Conservation (phyloP, 2,329 filamentous ascomycete genomes). For the Curvularia hawaiiensis region DNA sequence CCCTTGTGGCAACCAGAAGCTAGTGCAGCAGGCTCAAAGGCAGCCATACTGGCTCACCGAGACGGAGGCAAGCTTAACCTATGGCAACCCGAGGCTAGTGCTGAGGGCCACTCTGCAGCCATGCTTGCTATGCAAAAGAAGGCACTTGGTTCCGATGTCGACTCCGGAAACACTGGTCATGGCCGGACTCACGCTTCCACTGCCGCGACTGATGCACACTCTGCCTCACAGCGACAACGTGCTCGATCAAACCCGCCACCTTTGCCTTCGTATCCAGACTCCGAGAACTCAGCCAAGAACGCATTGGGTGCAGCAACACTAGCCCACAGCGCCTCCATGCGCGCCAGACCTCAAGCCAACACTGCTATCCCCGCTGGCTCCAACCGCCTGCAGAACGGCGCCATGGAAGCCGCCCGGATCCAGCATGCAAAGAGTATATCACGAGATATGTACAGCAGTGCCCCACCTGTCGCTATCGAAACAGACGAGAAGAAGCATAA, state of each 20-base stretch:
- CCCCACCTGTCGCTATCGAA: slow-evolving; percentile 73
- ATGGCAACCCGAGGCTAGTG: slow-evolving; percentile 57
- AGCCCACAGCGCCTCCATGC: slow-evolving; percentile 59
- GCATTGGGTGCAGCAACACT: slow-evolving; percentile 75
- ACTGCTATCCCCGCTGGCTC: slow-evolving; percentile 24
- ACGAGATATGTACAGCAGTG: slow-evolving; percentile 77
- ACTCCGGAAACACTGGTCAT: slow-evolving; percentile 55
- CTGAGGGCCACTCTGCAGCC: slow-evolving; percentile 70
- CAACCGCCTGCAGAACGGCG: slow-evolving; percentile 52
- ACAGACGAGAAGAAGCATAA: slow-evolving; percentile 74
- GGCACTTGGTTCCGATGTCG: slow-evolving; percentile 51
- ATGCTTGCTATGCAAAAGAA: slow-evolving; percentile 67
- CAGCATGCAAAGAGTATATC: slow-evolving; percentile 72
- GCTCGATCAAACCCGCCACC: slow-evolving; percentile 64
- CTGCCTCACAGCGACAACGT: slow-evolving; percentile 60
- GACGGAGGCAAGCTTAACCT: slow-evolving; percentile 58
- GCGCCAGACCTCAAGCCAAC: slow-evolving; percentile 24
- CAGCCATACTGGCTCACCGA: slow-evolving; percentile 70
- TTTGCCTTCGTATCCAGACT: slow-evolving; percentile 58
- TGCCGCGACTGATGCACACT: slow-evolving; percentile 79
- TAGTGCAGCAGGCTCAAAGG: slow-evolving; percentile 72
- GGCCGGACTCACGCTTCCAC: slow-evolving; percentile 69
- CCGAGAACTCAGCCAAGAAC: slow-evolving; percentile 66
- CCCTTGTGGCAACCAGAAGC: slow-evolving; percentile 68
- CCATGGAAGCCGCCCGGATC: slow-evolving; percentile 66